Conservation (phyloP, 495 filamentous ascomycete genomes). For the Penicillium waksmanii region DNA sequence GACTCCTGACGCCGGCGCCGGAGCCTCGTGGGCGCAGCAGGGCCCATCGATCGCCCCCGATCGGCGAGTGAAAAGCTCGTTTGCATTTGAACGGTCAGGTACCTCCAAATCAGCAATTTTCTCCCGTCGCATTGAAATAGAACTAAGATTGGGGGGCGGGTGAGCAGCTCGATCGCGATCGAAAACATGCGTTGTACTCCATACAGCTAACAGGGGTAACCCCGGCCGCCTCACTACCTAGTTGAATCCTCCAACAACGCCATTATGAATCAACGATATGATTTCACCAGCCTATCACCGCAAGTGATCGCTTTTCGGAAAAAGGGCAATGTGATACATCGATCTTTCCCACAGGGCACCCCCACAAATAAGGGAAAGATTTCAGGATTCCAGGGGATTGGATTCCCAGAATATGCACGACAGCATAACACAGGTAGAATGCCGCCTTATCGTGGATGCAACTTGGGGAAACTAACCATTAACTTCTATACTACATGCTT, state of each 20-base stretch:
- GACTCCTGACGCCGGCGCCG: background rate
- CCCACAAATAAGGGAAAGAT: conserved; percentile 11
- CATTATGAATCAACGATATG: background rate
- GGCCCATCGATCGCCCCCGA: conserved; percentile 1
- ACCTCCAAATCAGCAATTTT: background rate
- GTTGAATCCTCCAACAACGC: conserved; percentile 10
- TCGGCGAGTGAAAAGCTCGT: background rate
- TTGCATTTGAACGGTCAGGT: background rate
- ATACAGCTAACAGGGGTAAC: conserved; percentile 1
- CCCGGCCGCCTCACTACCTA: conserved; percentile 4
- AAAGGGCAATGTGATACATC: conserved; percentile 22
- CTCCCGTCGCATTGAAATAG: background rate
- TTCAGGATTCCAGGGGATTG: conserved; percentile 12
- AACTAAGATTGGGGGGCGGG: background rate
- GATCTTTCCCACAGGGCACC: background rate
- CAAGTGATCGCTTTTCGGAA: background rate
- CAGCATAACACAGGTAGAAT: conserved; percentile 19
- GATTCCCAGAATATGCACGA: conserved; percentile 22
- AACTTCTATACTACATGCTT: conserved; percentile 3
- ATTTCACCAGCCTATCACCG: background rate
- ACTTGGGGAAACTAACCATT: background rate
- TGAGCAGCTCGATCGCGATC: background rate
- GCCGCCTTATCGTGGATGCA: conserved; percentile 21
- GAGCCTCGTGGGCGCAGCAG: background rate
- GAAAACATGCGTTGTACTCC: background rate